Base-by-base conservation (phyloP, 176 grass and related monocot species). In the Carex kokanica region DNA sequence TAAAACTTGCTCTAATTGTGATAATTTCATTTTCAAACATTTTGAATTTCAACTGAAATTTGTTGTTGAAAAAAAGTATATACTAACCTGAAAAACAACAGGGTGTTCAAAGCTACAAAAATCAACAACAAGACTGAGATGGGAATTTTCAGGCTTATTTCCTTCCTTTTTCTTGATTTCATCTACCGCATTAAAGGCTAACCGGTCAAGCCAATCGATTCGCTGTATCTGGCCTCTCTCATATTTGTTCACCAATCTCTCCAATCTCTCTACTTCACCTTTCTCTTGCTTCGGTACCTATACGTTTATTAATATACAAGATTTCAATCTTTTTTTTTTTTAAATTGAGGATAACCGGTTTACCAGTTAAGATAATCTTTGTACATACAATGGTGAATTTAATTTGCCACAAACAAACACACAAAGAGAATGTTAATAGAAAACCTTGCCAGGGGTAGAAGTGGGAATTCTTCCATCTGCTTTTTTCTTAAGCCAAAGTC, bases 241-340 rank as follows among this genome's bases (percentile, higher is more conserved):
- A 43, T 99, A 93, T 64, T 93, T 99, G 91, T 99, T 99, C 51
- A 93, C 91, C 60, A 99, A 89, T 60, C 93, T 93, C 83, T 99
- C 96, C 64, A 95, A 63, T 63, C 93, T 88, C 86, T 99, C 96
- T 74, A 93, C 88, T 84, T 99, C 93, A 16, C 93, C 93, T 67
- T 91, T 91, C 77, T 99, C 91, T 15, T 88, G 85, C 85, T 93
- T 93, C 58, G 93, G 89, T 58, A 95, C 96, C 94, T 97, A 64
- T 6, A 69, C 13, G 25, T 85, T 71, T 74, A 59, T 83, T 38
- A 16, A 8, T 55, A 57, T 65, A 24, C 3, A 25, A 69, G 21
- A 64, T 67, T 38, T 56, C 45, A 49, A 49, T 49, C 10, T 49
- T 45, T 0, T 10, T 45, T 9, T 45, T 45, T 45, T 9, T 8